phyloP scores from a whole-genome alignment of 371 early-diverging fungal species.

The Choanephora cucurbitarum region DNA sequence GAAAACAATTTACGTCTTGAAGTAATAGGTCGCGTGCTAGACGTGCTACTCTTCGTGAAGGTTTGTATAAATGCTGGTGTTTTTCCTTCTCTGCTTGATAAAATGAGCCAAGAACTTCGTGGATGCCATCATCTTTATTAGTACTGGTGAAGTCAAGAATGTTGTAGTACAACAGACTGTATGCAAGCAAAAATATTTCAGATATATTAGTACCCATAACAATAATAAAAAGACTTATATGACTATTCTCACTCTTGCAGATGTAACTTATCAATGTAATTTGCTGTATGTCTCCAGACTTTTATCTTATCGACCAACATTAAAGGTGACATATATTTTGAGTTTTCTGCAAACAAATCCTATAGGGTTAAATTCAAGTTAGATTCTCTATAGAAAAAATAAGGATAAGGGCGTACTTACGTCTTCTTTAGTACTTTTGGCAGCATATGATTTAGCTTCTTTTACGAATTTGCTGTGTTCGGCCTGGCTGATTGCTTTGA shows the following conservation, averaged over 20 bases:
- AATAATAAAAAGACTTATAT: not conserved
- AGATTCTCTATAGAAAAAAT: not conserved
- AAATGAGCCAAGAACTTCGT: slow-evolving; percentile 2
- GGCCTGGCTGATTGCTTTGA: not conserved
- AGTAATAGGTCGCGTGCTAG: not conserved
- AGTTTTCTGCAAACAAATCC: slow-evolving; percentile 2
- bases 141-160: slow-evolving; percentile 12
- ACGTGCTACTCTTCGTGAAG: not conserved
- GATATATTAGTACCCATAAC: slow-evolving; percentile 2
- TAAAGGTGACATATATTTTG: slow-evolving; percentile 5
- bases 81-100: slow-evolving; percentile 5
- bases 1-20: slow-evolving; percentile 1
- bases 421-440: not conserved
- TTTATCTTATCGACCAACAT: slow-evolving; percentile 1
- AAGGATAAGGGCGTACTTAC: not conserved
- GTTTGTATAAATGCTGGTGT: not conserved
- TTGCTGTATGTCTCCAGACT: slow-evolving; percentile 5
- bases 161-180: slow-evolving; percentile 8
- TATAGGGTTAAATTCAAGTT: not conserved
- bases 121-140: slow-evolving; percentile 1
- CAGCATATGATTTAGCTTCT: slow-evolving; percentile 2
- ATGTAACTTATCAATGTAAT: slow-evolving; percentile 11
- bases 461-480: not conserved
- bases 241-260: slow-evolving; percentile 9
- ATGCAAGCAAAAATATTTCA: not conserved